Conservation (phyloP, 208 protist species). For the Tritrichomonas musculus region DNA sequence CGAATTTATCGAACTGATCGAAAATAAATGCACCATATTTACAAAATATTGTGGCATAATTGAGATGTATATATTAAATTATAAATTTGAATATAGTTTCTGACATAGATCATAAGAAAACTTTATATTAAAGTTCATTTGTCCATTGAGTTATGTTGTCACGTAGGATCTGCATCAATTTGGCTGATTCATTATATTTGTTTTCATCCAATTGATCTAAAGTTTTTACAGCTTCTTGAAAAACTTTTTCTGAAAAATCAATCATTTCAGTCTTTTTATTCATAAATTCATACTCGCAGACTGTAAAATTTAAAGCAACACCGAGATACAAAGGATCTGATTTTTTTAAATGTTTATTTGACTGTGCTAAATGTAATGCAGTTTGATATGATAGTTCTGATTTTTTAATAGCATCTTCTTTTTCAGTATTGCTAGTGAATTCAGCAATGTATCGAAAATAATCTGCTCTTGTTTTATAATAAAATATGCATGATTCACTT, state of each 20-base stretch:
- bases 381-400: constrained; percentile 45
- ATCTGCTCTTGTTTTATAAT: neutral
- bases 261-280: constrained; percentile 34
- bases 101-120: no score
- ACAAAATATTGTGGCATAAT: no score
- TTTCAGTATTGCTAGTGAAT: neutral
- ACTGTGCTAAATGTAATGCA: constrained; percentile 26
- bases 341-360: neutral
- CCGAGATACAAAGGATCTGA: constrained; percentile 37
- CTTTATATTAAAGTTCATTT: no score
- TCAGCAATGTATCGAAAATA: neutral
- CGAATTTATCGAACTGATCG: no score
- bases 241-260: constrained; percentile 45
- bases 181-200: constrained; percentile 66
- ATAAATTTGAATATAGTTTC: no score
- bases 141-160: constrained; percentile 50
- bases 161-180: constrained; percentile 67
- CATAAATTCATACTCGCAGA: constrained; percentile 47
- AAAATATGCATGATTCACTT: neutral
- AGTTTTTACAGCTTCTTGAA: constrained; percentile 62
- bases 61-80: no score
- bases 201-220: constrained; percentile 60
- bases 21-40: no score
- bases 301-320: constrained; percentile 65
- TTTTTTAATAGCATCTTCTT: constrained; percentile 38